Percentiles rank a stretch among this genome's conserved stretches.
These are phyloP conservation scores for Galerina marginata DNA, from an alignment of 768 basidiomycete genomes.

Conservation along the genomic window DNA sequence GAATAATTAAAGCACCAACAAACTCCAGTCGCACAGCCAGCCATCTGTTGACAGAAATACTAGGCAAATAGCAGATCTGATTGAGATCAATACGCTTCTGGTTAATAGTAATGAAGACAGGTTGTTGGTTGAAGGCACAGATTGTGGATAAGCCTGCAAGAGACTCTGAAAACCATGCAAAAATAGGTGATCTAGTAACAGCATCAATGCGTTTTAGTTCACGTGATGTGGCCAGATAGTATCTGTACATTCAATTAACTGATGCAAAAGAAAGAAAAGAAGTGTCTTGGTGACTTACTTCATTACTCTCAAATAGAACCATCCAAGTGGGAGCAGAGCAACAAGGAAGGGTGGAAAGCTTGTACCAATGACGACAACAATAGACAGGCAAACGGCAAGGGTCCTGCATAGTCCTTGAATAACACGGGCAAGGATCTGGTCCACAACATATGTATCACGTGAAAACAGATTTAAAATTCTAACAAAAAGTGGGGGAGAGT, in stretches of 20 bases:
- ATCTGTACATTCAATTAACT: constrained; percentile 48
- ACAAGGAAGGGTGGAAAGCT: constrained; percentile 87
- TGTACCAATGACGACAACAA: constrained; percentile 72
- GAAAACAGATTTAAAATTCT: constrained; percentile 93
- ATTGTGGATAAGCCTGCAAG: constrained; percentile 81
- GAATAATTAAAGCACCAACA: constrained; percentile 80
- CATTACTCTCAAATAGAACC: constrained; percentile 84
- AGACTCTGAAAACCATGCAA: constrained; percentile 86
- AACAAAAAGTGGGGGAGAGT: constrained; percentile 1
- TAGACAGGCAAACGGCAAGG: constrained; percentile 58
- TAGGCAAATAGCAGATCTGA: constrained; percentile 77
- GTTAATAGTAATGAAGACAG: constrained; percentile 69
- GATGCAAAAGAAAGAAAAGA: neutral
- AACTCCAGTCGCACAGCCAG: constrained; percentile 85
- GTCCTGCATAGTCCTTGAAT: constrained; percentile 77
- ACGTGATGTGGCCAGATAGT: constrained; percentile 86
- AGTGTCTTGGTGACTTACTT: constrained; percentile 48
- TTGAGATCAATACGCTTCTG: constrained; percentile 83
- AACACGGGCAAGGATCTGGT: constrained; percentile 80
- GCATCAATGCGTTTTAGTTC: constrained; percentile 90
- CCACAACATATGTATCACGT: constrained; percentile 85
- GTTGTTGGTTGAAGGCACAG: constrained; percentile 77
- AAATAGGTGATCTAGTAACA: constrained; percentile 89
- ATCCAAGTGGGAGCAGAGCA: constrained; percentile 74
- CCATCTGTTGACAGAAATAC: constrained; percentile 83